Percentiles rank a stretch among this genome's conserved stretches.
These are phyloP conservation scores for Orbilia oligospora DNA, from an alignment of 2,329 filamentous ascomycete species.

Conservation along the genomic window DNA sequence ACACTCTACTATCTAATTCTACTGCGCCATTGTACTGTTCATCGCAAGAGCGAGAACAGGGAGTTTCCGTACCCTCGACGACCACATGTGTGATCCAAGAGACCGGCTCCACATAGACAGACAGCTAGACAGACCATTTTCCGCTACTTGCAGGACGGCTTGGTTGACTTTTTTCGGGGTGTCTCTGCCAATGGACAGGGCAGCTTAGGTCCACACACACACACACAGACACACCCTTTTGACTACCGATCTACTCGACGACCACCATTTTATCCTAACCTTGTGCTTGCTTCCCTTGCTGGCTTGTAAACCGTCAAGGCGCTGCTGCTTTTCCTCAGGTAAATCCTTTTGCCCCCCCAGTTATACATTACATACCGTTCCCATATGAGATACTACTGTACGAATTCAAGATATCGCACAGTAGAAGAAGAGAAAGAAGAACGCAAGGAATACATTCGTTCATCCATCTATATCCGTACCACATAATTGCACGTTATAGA, in stretches of 20 bases:
- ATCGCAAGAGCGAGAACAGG: slow-evolving; percentile 35
- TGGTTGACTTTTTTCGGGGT: slow-evolving; percentile 54
- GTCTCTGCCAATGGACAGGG: slow-evolving; percentile 58
- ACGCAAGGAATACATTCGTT: slow-evolving; percentile 2
- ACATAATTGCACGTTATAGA: slow-evolving; percentile 14
- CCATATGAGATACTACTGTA: slow-evolving; percentile 28
- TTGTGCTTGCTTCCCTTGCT: slow-evolving; percentile 43
- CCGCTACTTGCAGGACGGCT: slow-evolving; percentile 56
- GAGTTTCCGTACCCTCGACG: slow-evolving; percentile 30
- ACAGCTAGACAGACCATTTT: slow-evolving; percentile 38
- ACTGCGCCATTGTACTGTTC: slow-evolving; percentile 31
- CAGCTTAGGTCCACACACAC: slow-evolving; percentile 57
- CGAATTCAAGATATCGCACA: slow-evolving; percentile 32
- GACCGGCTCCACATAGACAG: slow-evolving; percentile 34
- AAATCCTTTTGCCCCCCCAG: slow-evolving; percentile 24
- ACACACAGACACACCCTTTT: slow-evolving; percentile 27
- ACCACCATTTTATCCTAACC: slow-evolving; percentile 27
- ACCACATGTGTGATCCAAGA: slow-evolving; percentile 40
- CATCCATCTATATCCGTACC: slow-evolving; percentile 22
- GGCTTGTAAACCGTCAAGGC: slow-evolving; percentile 18
- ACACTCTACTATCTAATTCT: slow-evolving; percentile 39
- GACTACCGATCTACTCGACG: slow-evolving; percentile 43
- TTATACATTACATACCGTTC: slow-evolving; percentile 27
- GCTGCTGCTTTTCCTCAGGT: slow-evolving; percentile 41
- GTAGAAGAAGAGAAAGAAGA: slow-evolving; percentile 16